Evolutionary conservation across 495 filamentous ascomycete genomes (phyloP).

Genomic region (Aspergillus incahuasiensis): DNA sequence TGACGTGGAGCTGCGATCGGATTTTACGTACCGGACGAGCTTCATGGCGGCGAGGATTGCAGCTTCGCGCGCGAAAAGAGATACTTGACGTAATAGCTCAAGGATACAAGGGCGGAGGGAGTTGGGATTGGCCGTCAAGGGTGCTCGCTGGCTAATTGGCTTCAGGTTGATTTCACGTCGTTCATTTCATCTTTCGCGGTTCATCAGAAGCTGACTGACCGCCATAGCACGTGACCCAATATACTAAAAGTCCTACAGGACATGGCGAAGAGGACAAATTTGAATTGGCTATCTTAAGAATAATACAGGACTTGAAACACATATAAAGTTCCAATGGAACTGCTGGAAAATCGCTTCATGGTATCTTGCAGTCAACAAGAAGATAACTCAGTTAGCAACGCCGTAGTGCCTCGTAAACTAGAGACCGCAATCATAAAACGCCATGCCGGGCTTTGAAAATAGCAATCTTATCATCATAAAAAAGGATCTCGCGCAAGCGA

Average conservation of each 20-base stretch:
- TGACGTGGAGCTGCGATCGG: neutral
- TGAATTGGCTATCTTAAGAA: neutral
- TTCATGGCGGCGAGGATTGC: slow-evolving; percentile 64
- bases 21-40: slow-evolving; percentile 81
- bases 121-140: slow-evolving; percentile 1
- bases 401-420: slow-evolving; percentile 1
- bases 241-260: no score
- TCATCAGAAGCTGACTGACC: slow-evolving; percentile 14
- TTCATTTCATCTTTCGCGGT: slow-evolving; percentile 7
- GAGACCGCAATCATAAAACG: slow-evolving; percentile 46
- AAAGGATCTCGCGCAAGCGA: slow-evolving; percentile 75
- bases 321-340: neutral
- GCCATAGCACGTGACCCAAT: slow-evolving; percentile 4
- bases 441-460: slow-evolving; percentile 79
- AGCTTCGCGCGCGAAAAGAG: neutral
- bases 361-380: slow-evolving; percentile 16
- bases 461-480: slow-evolving; percentile 83
- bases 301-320: neutral
- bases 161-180: neutral
- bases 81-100: slow-evolving; percentile 24
- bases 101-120: neutral
- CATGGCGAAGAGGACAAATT: neutral
- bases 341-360: slow-evolving; percentile 3
- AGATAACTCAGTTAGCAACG: slow-evolving; percentile 9
- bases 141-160: neutral